Evolutionary conservation across 2,329 filamentous ascomycete genomes (phyloP), one percentile per base, ranked within the genome.

Genomic region (Chaetomium olivaceum): DNA sequence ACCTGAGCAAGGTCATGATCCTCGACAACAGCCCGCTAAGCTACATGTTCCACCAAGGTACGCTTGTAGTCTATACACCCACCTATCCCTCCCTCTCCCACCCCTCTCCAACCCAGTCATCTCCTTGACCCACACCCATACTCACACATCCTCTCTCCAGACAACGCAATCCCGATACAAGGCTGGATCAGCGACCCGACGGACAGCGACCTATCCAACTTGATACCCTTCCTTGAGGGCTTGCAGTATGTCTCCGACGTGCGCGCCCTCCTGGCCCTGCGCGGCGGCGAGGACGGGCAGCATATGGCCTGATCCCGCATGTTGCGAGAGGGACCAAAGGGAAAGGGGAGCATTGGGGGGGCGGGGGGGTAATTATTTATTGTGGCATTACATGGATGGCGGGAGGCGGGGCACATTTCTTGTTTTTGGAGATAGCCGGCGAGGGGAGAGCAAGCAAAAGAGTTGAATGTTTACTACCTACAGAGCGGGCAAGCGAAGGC

Each of bases 161-260:
- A 99, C 78, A 99, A 99, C 80, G 95, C 95, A 59, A 97, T 99
- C 74, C 95, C 95, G 3, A 98, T 99, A 76, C 94, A 98, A 81
- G 95, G 95, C 75, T 99, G 95, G 95, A 98, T 99, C 80, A 97
- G 90, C 77, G 95, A 99, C 80, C 95, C 95, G 25, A 98, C 95
- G 29, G 95, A 99, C 79, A 95, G 93, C 76, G 94, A 97, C 76
- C 83, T 99, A 70, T 85, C 98, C 77, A 92, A 98, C 78, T 84
- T 99, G 67, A 89, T 99, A 65, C 95, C 95, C 36, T 83, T 98
- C 73, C 83, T 99, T 54, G 95, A 99, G 80, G 95, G 92, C 21
- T 80, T 99, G 74, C 95, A 98, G 80, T 97, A 98, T 79, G 93
- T 95, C 71, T 96, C 94, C 61, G 95, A 99, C 79, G 94, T 99